Base-by-base conservation (phyloP, 2,329 filamentous ascomycete genomes). In the Fulvia fulva region DNA sequence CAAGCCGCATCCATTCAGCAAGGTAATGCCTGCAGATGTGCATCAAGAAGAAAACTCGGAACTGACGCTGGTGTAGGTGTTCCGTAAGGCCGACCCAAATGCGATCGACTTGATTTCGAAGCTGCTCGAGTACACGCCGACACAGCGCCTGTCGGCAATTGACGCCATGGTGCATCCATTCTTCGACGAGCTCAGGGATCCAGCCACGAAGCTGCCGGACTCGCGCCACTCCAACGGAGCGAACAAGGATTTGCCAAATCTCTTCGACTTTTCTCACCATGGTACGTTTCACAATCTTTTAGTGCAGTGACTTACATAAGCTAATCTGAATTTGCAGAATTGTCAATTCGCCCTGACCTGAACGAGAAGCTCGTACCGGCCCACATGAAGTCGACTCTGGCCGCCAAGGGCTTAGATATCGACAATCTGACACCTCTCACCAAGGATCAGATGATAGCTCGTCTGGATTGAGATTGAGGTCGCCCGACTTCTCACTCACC, bases 141-240 rank as follows among this genome's bases (percentile, higher is more conserved):
- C 94, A 0, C 91, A 97, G 79, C 89, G 94, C 69, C 83, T 97
- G 65, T 90, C 91, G 6, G 91, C 94, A 22, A 87, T 99, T 63
- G 91, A 97, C 71, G 94, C 94, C 53, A 96, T 99, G 92, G 89
- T 95, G 58, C 94, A 99, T 71, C 91, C 94, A 37, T 99, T 97
- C 83, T 99, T 99, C 71, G 93, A 99, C 71, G 94, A 99, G 77
- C 82, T 99, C 63, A 86, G 94, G 70, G 91, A 97, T 70, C 90
- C 91, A n/a, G 86, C 76, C 74, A 97, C 92, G 60, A 90, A 88
- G 74, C 82, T 99, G 65, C 94, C 93, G 9, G 94, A 99, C 75
- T 99, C 94, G 23, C 89, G 94, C 73, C 91, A 97, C 77, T 85
- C 90, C 62, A 90, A 88, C 66, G 89, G 88, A 61, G 82, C 89